phyloP scores from a whole-genome alignment of 1,284 basidiomycete genomes.

The Trichosporon coremiiforme region DNA sequence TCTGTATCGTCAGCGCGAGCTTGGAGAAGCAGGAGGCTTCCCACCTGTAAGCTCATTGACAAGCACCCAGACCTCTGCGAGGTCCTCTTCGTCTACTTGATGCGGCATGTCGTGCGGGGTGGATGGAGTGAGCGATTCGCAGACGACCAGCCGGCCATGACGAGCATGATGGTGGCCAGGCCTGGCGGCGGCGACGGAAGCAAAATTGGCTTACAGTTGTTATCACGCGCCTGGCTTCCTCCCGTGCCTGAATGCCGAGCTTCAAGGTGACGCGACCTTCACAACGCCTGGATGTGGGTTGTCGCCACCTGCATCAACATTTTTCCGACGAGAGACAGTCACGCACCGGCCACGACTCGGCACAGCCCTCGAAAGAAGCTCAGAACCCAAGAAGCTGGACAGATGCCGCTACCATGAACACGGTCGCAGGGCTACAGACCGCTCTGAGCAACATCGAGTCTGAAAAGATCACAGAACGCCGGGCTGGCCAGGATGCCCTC shows the following conservation, averaged over 20 bases:
- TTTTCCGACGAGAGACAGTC: background rate
- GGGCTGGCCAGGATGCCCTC: conserved; percentile 66
- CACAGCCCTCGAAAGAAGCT: conserved; percentile 8
- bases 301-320: conserved; percentile 6
- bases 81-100: conserved; percentile 63
- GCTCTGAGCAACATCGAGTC: conserved; percentile 64
- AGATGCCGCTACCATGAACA: conserved; percentile 26
- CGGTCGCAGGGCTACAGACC: conserved; percentile 49
- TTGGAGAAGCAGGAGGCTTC: conserved; percentile 18
- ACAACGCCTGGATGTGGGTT: background rate
- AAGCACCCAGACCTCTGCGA: conserved; percentile 73
- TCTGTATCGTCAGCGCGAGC: conserved; percentile 59
- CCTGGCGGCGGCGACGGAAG: background rate
- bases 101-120: conserved; percentile 32
- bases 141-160: background rate
- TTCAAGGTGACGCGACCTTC: conserved; percentile 7
- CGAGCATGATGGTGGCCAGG: background rate
- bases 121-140: background rate
- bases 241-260: conserved; percentile 1
- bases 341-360: background rate
- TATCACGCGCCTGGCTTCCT: background rate
- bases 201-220: background rate
- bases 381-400: conserved; percentile 2
- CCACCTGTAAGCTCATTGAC: conserved; percentile 68
- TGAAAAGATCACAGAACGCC: conserved; percentile 71